A percentile compares a stretch with the other conserved stretches of the same genome.
Evolutionary conservation across 2,329 filamentous ascomycete genomes (phyloP).

Genomic region (Calonectria pseudoreteaudii): DNA sequence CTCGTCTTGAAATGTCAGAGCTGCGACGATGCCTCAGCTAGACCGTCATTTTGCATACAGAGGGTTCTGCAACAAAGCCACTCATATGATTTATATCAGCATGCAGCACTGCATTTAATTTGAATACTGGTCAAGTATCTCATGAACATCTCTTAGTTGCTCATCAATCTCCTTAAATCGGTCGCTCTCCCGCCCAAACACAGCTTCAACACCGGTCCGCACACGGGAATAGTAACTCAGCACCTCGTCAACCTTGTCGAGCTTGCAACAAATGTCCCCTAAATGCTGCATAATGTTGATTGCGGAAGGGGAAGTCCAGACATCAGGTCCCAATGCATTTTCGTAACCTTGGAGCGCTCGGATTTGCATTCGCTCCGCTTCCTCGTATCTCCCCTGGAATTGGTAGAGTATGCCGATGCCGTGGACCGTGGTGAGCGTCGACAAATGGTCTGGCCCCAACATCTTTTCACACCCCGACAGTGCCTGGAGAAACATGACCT

Average conservation of each 20-base stretch:
- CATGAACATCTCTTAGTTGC: neutral
- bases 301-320: neutral
- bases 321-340: neutral
- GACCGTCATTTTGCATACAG: too few species aligned
- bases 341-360: neutral
- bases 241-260: neutral
- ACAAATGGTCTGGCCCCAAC: neutral
- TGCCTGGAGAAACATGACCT: neutral
- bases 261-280: neutral
- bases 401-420: neutral
- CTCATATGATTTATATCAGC: too few species aligned
- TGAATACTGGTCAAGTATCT: neutral
- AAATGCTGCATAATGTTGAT: neutral
- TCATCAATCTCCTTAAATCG: neutral
- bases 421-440: neutral
- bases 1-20: too few species aligned
- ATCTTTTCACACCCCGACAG: neutral
- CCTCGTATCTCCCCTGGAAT: neutral
- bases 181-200: neutral
- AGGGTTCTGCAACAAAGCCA: too few species aligned
- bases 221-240: neutral
- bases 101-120: too few species aligned
- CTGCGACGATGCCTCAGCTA: too few species aligned
- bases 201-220: neutral
- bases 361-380: neutral